These are phyloP conservation scores for Candida loeiensis DNA, from an alignment of 805 yeast genomes.

Conservation along the genomic window DNA sequence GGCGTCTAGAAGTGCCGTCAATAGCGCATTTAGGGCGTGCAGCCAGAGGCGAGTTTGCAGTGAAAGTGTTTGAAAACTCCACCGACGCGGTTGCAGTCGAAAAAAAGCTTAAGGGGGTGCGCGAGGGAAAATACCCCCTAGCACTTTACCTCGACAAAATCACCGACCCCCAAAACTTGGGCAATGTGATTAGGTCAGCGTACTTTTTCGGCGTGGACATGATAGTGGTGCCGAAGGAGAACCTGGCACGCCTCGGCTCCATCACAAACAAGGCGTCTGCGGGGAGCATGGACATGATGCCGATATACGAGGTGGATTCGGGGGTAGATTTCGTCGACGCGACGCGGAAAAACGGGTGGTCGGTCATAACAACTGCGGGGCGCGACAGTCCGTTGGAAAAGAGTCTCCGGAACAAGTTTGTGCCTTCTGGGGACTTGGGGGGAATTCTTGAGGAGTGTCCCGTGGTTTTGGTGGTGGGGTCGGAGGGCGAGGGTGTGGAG, in stretches of 20 bases:
- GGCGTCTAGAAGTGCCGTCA: conserved; percentile 41
- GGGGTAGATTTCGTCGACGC: conserved; percentile 61
- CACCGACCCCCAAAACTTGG: conserved; percentile 84
- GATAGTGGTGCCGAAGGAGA: conserved; percentile 61
- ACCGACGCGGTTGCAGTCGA: conserved; percentile 13
- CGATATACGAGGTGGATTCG: conserved; percentile 53
- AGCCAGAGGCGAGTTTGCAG: conserved; percentile 15
- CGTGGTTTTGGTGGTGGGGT: conserved; percentile 70
- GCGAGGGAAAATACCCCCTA: conserved; percentile 45
- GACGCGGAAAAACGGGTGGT: conserved; percentile 64
- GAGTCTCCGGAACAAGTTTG: conserved; percentile 29
- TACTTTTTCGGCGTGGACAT: conserved; percentile 82
- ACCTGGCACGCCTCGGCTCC: conserved; percentile 74
- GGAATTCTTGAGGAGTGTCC: conserved; percentile 50
- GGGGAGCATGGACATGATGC: conserved; percentile 77
- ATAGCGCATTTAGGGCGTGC: conserved; percentile 22
- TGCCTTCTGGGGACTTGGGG: conserved; percentile 43
- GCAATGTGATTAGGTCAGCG: conserved; percentile 78
- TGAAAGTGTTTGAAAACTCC: conserved; percentile 17
- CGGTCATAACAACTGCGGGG: conserved; percentile 58
- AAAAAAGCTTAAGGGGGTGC: conserved; percentile 4
- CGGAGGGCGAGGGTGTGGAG: conserved; percentile 82
- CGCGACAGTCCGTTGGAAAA: conserved; percentile 23
- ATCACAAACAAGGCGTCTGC: conserved; percentile 77
- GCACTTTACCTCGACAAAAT: conserved; percentile 77